phyloP scores from a whole-genome alignment of 306 rosid species.

The Chamaecrista fasciculata region DNA sequence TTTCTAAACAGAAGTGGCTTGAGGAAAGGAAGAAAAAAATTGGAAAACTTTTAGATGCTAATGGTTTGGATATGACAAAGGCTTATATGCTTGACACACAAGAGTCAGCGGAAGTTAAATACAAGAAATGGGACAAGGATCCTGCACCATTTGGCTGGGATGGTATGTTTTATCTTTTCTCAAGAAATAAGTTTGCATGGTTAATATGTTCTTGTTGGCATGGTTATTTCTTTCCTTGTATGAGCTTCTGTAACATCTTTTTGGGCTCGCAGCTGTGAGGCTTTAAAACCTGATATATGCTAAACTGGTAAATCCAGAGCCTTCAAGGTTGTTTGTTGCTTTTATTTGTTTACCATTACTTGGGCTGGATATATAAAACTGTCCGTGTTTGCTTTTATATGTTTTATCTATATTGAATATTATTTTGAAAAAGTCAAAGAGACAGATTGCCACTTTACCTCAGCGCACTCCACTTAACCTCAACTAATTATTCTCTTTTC shows the following conservation, averaged over 20 bases:
- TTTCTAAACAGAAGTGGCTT: constrained; percentile 96
- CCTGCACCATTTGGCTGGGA: constrained; percentile 99
- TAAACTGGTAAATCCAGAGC: neutral
- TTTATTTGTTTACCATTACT: neutral
- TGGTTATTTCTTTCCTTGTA: neutral
- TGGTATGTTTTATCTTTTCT: constrained; percentile 48
- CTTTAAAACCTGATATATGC: neutral
- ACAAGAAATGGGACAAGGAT: constrained; percentile 98
- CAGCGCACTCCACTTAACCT: too few relatives aligned
- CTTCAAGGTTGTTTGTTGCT: neutral
- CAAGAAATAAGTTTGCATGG: neutral
- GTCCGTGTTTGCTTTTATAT: too few relatives aligned
- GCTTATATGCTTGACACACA: constrained; percentile 95
- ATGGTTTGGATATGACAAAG: constrained; percentile 82
- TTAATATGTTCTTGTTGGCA: constrained; percentile 10
- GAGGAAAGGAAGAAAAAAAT: constrained; percentile 90
- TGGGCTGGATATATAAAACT: neutral
- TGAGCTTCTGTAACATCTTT: neutral
- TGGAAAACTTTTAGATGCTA: constrained; percentile 93
- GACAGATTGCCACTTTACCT: too few relatives aligned
- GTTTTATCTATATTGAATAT: too few relatives aligned
- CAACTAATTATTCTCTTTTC: too few relatives aligned
- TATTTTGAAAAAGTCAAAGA: too few relatives aligned
- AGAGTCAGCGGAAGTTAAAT: constrained; percentile 78
- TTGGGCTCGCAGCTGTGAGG: too few relatives aligned